phyloP scores from a whole-genome alignment of 345 rosid species.

The Camelina sativa region DNA sequence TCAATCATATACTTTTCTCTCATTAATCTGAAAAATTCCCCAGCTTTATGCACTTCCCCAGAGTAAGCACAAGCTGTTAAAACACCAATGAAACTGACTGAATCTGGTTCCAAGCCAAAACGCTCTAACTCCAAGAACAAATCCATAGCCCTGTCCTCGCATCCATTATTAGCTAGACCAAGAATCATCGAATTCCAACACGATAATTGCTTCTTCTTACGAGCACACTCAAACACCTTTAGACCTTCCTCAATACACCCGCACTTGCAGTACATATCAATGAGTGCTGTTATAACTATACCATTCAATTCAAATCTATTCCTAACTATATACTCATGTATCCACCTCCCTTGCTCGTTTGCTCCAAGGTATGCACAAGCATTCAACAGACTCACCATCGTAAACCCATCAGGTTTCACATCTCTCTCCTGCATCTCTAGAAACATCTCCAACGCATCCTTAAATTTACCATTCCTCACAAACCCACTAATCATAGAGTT shows the following conservation, averaged over 20 bases:
- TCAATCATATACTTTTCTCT: slow-evolving; percentile 54
- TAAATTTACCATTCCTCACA: slow-evolving; percentile 60
- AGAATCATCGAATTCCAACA: slow-evolving; percentile 89
- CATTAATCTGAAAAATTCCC: slow-evolving; percentile 59
- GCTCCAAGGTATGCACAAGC: slow-evolving; percentile 73
- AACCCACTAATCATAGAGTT: slow-evolving; percentile 77
- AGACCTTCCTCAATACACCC: slow-evolving; percentile 61
- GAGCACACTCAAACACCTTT: slow-evolving; percentile 48
- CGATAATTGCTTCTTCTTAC: slow-evolving; percentile 50
- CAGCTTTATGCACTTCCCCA: slow-evolving; percentile 60
- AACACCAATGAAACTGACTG: slow-evolving; percentile 66
- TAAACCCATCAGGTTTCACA: slow-evolving; percentile 62
- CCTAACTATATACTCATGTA: slow-evolving; percentile 60
- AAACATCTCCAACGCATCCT: slow-evolving; percentile 66
- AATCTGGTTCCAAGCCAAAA: slow-evolving; percentile 58
- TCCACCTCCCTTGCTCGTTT: slow-evolving; percentile 70
- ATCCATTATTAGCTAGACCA: slow-evolving; percentile 72
- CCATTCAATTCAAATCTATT: slow-evolving; percentile 55
- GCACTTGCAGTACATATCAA: slow-evolving; percentile 81
- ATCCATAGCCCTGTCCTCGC: slow-evolving; percentile 54
- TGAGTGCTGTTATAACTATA: slow-evolving; percentile 64
- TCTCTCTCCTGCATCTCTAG: slow-evolving; percentile 51
- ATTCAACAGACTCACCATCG: slow-evolving; percentile 78
- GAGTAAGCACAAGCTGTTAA: slow-evolving; percentile 76
- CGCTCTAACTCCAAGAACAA: slow-evolving; percentile 61